Evolutionary conservation across 352 stramenopile species (phyloP), one percentile per base, ranked within the genome.

Genomic region (Pythium aphanidermatum): DNA sequence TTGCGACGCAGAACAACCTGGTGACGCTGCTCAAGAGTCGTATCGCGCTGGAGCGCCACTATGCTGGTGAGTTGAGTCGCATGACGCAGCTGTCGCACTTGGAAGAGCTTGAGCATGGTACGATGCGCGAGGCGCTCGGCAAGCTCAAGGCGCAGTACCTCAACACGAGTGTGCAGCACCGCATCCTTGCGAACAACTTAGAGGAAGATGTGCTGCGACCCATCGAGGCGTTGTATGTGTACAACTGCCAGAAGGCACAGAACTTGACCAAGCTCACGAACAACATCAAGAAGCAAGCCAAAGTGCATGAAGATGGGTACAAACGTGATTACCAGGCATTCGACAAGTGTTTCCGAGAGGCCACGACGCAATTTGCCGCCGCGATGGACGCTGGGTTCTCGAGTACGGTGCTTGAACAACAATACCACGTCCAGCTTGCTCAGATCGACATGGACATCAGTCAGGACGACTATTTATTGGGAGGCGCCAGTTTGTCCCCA

Each of bases 111-210:
- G 74, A 82, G 30, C 47, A 70, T 17, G 63, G 72, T 27, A 79
- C 66, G 17, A 75, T 77, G 53, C 61, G 75, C 31, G 63, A 67
- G 30, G 78, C 81, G 2, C 65, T 91, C 28, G 63, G 60, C 4
- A 74, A 64, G 40, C 56, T 93, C 39, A 64, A 65, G 40, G 69
- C 72, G 3, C 81, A 91, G 60, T 93, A 91, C 42, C 42, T 84
- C 31, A 91, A 93, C 58, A 84, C 77, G 28, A 88, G 81, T 27
- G 77, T 87, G 36, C 81, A 93, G 56, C 81, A 93, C 52, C 65
- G 71, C 16, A 51, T 68, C 9, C 58, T 93, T 4, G 81, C 81
- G 0, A 70, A 71, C 17, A 91, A 76, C 27, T 55, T 93, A 1
- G 73, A 87, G 29, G 81, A 91, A 46, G 81, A 91, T 17, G 79